These are phyloP conservation scores for Saturnispora sekii DNA, from an alignment of 805 yeast genomes.

Conservation along the genomic window DNA sequence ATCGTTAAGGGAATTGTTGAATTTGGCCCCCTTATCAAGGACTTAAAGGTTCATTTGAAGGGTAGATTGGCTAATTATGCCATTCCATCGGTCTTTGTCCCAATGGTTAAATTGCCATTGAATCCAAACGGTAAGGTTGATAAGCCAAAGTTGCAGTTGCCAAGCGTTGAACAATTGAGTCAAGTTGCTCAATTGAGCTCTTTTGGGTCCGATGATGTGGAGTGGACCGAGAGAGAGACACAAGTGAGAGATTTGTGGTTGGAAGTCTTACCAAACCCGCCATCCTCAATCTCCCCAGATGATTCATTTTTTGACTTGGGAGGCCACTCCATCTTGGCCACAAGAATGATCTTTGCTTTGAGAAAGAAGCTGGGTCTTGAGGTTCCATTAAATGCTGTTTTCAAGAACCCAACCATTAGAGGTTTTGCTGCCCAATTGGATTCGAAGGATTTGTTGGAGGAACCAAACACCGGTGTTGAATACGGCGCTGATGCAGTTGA, in stretches of 20 bases:
- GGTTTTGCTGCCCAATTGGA: constrained; percentile 70
- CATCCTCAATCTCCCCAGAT: constrained; percentile 61
- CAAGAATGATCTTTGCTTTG: constrained; percentile 90
- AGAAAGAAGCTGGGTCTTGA: constrained; percentile 71
- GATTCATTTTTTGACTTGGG: constrained; percentile 97
- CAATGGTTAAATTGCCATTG: constrained; percentile 75
- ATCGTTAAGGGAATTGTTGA: constrained; percentile 71
- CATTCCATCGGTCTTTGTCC: constrained; percentile 85
- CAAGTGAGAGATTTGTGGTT: constrained; percentile 78
- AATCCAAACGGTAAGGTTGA: constrained; percentile 98
- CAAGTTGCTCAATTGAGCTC: constrained; percentile 52
- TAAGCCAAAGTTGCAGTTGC: constrained; percentile 94
- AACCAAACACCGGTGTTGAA: constrained; percentile 24
- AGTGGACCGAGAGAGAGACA: constrained; percentile 56
- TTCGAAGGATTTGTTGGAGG: constrained; percentile 29
- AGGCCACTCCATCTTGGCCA: constrained; percentile 95
- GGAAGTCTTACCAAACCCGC: constrained; percentile 72
- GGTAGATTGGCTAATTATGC: constrained; percentile 89
- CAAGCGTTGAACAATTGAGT: constrained; percentile 77
- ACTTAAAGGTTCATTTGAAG: constrained; percentile 72
- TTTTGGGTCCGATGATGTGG: constrained; percentile 34
- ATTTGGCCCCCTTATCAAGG: constrained; percentile 68
- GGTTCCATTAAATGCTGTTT: constrained; percentile 82
- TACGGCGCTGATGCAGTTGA: constrained; percentile 71
- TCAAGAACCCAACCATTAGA: constrained; percentile 78